Base-by-base conservation (phyloP, 2,329 filamentous ascomycete species). In the Sclerotinia sclerotiorum region DNA sequence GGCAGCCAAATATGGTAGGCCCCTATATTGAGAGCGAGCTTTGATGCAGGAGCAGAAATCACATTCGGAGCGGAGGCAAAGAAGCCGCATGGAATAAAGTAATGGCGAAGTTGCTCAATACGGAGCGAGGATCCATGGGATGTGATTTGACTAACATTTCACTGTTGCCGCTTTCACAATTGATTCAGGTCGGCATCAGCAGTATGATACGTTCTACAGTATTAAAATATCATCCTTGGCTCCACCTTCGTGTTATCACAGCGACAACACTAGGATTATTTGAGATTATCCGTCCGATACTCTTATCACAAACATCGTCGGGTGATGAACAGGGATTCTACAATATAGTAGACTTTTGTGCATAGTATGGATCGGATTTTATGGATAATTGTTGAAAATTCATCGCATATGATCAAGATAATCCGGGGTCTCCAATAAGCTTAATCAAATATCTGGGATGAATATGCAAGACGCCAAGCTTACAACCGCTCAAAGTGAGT, bases 1-100 rank as follows among this genome's bases (percentile, higher is more conserved):
- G 68, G 68, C 69, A 74, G 71, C 73, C 70, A 68, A 69, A 69
- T 32, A 44, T 49, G 27, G 32, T 29, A 10, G 32, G 17, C 15
- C 4, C n/a, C 29, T 39, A 62, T 39, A 27, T 51, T 51, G 44
- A 51, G 46, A n/a, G 46, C 46, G 32, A 32, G 60, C n/a, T 63
- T 32, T 21, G 29, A n/a, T 39, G 58, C 44, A 49, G 27, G 44
- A 35, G 15, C 8, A 62, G 46, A 29, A 39, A 27, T 62, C 58
- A 51, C 19, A 62, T 39, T 46, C 29, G 58, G 46, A 24, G 58
- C 46, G 58, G 29, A 51, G 46, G 60, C 51, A 51, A 27, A 39
- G n/a, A 51, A 27, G 32, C 60, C 46, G 46, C 46, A 13, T 21
- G 60, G 60, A 63, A 51, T 51, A 51, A 51, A 63, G 32, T 51